Evolutionary conservation across 2,329 filamentous ascomycete species (phyloP).

Genomic region (Sclerotiophoma versabilis): DNA sequence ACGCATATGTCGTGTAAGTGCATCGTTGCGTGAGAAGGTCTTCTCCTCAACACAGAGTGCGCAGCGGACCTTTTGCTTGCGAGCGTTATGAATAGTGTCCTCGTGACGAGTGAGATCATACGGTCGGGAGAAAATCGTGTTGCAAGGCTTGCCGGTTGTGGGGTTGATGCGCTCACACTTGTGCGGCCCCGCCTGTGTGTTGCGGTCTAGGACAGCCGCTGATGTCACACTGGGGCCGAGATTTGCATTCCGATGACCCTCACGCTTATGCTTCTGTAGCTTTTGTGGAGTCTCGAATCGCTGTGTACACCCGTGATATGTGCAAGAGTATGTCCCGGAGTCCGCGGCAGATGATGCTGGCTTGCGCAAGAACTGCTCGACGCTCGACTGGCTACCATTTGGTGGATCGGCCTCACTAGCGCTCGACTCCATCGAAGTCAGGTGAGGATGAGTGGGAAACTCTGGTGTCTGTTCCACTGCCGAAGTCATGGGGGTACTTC

Average conservation of each 20-base stretch:
- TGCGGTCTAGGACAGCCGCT: conserved; percentile 66
- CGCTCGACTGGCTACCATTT: conserved; percentile 51
- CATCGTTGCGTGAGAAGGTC: conserved; percentile 94
- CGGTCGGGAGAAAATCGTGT: conserved; percentile 90
- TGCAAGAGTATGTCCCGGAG: conserved; percentile 92
- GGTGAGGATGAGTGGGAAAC: conserved; percentile 64
- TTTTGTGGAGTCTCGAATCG: conserved; percentile 88
- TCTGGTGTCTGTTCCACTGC: conserved; percentile 57
- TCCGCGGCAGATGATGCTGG: conserved; percentile 74
- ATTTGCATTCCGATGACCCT: conserved; percentile 74
- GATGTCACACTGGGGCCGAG: conserved; percentile 57
- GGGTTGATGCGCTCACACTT: conserved; percentile 93
- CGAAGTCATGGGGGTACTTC: conserved; percentile 40
- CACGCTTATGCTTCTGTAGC: conserved; percentile 94
- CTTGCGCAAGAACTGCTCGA: conserved; percentile 52
- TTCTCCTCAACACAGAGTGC: conserved; percentile 94
- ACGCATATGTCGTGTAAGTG: conserved; percentile 89
- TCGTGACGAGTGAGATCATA: conserved; percentile 97
- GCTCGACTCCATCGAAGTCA: conserved; percentile 69
- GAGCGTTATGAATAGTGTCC: conserved; percentile 94
- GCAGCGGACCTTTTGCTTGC: conserved; percentile 94
- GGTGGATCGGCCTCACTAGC: conserved; percentile 60
- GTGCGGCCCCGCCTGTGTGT: conserved; percentile 92
- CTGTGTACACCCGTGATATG: conserved; percentile 86
- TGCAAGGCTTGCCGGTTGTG: conserved; percentile 92